phyloP scores from a whole-genome alignment of 192 early-diverging fungal species.

The Podila minutissima region DNA sequence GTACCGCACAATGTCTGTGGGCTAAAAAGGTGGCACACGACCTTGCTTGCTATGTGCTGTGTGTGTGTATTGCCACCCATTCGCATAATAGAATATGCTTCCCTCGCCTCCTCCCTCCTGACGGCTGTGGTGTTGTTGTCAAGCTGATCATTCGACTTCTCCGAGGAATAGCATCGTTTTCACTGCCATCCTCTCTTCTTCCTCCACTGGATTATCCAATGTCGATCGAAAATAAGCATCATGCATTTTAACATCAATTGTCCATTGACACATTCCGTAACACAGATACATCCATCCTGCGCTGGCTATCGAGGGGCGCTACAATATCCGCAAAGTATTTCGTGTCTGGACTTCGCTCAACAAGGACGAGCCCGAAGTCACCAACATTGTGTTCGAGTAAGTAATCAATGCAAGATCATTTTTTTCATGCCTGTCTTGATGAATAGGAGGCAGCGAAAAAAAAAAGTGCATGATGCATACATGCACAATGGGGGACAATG shows the following conservation, averaged over 20 bases:
- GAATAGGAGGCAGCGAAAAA: neutral
- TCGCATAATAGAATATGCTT: neutral
- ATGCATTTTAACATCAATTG: neutral
- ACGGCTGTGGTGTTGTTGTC: neutral
- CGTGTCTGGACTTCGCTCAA: conserved; percentile 53
- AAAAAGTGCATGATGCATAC: neutral
- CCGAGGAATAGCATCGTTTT: neutral
- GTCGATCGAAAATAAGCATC: neutral
- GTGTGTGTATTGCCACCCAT: neutral
- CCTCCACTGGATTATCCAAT: too few species aligned
- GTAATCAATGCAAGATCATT: neutral
- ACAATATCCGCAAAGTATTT: conserved; percentile 60
- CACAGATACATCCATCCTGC: conserved; percentile 57
- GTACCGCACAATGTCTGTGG: too few species aligned
- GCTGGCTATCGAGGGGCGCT: conserved; percentile 56
- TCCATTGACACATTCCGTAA: neutral
- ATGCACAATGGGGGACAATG: neutral
- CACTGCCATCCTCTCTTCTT: neutral
- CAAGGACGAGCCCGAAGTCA: conserved; percentile 46
- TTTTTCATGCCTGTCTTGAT: neutral
- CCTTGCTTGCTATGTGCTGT: neutral
- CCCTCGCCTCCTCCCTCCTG: neutral
- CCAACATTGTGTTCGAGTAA: conserved; percentile 51
- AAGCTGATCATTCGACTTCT: neutral
- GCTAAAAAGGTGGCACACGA: too few species aligned